Conservation (phyloP, 2,329 filamentous ascomycete genomes). For the Pyricularia pennisetigena region DNA sequence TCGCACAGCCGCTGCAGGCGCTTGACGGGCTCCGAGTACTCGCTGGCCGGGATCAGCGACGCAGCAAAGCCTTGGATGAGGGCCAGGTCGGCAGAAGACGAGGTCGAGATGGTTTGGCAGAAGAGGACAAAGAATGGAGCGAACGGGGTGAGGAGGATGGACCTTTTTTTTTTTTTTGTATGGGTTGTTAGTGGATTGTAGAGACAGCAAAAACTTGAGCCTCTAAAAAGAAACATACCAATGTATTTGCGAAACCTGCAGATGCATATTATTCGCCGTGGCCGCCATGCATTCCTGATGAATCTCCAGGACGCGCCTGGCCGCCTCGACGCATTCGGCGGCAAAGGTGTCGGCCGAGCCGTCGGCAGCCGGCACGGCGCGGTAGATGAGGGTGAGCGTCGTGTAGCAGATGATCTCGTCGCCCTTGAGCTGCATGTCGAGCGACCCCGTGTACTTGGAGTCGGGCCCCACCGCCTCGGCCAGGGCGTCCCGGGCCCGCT, state of each 20-base stretch:
- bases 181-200: too few relatives aligned
- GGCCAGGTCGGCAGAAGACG: slow-evolving; percentile 63
- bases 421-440: background rate
- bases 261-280: background rate
- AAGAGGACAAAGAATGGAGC: slow-evolving; percentile 1
- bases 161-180: background rate
- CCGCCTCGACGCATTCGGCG: background rate
- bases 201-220: too few relatives aligned
- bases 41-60: background rate
- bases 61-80: slow-evolving; percentile 46
- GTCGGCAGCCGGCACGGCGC: background rate
- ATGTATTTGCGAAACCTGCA: slow-evolving; percentile 1
- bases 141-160: background rate
- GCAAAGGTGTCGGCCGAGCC: background rate
- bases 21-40: background rate
- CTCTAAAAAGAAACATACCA: background rate
- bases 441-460: background rate
- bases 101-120: slow-evolving; percentile 58
- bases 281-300: background rate
- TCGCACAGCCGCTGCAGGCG: background rate
- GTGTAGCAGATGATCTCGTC: slow-evolving; percentile 3
- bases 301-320: background rate
- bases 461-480: slow-evolving; percentile 17
- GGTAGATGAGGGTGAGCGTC: background rate
- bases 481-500: slow-evolving; percentile 83